A percentile compares a stretch with the other conserved stretches of the same genome.
Evolutionary conservation across 257 asterid species (phyloP).

Genomic region (Euphrasia confusa): DNA sequence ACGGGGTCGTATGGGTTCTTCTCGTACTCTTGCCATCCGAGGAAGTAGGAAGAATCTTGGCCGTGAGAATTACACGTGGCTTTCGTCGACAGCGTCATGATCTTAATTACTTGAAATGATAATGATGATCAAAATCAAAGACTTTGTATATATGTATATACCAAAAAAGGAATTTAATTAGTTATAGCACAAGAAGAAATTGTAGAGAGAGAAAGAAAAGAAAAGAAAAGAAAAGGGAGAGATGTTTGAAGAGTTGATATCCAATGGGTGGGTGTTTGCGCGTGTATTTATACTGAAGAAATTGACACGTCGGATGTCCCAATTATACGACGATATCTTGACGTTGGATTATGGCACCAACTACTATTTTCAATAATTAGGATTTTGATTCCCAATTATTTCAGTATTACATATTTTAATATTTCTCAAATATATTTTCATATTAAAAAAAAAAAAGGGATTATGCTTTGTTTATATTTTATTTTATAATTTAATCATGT

Average conservation of each 20-base stretch:
- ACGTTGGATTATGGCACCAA: slow-evolving; percentile 9
- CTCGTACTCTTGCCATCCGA: slow-evolving; percentile 66
- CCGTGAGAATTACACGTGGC: slow-evolving; percentile 56
- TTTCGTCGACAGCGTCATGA: slow-evolving; percentile 42
- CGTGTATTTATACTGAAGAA: slow-evolving; percentile 28
- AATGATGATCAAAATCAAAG: neutral
- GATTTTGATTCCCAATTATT: neutral
- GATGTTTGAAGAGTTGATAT: neutral
- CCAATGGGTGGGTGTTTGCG: slow-evolving; percentile 18
- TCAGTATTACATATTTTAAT: neutral
- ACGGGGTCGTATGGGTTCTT: slow-evolving; percentile 46
- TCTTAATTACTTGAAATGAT: neutral
- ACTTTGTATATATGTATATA: too few relatives aligned
- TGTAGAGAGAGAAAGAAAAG: slow-evolving; percentile 20
- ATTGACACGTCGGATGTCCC: slow-evolving; percentile 27
- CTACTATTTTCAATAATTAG: neutral
- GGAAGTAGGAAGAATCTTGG: slow-evolving; percentile 55
- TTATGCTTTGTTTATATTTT: too few relatives aligned
- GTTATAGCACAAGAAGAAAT: neutral
- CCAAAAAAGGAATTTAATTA: neutral
- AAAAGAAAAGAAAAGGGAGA: neutral
- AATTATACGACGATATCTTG: slow-evolving; percentile 17
- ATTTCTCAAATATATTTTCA: neutral
- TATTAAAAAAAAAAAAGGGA: too few relatives aligned
- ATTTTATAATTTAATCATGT: too few relatives aligned